Conservation (phyloP, 768 basidiomycete genomes). For the Dentipellis fragilis region DNA sequence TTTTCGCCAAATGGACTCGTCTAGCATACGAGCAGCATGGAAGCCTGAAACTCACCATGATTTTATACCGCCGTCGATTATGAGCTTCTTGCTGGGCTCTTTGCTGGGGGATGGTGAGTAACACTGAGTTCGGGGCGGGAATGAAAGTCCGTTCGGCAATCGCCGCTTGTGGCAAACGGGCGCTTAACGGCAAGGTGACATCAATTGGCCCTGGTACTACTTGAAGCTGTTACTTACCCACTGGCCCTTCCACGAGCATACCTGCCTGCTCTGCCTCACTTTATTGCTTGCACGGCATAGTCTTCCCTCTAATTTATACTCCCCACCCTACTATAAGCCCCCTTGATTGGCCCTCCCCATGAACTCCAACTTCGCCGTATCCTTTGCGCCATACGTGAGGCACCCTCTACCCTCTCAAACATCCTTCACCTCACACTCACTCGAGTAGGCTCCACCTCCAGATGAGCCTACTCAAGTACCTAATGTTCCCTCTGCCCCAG, state of each 20-base stretch:
- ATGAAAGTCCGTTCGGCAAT: constrained; percentile 31
- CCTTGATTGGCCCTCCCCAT: constrained; percentile 11
- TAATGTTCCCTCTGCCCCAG: constrained; percentile 12
- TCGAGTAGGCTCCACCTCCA: constrained; percentile 42
- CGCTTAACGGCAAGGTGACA: neutral
- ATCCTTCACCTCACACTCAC: constrained; percentile 2
- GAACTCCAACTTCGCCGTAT: constrained; percentile 34
- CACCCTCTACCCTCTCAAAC: neutral
- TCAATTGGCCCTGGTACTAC: constrained; percentile 3
- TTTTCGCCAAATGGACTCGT: neutral
- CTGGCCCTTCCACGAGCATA: too few relatives aligned
- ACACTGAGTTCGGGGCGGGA: constrained; percentile 6
- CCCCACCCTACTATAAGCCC: too few relatives aligned
- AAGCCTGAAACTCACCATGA: constrained; percentile 16
- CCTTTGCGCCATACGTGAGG: constrained; percentile 56
- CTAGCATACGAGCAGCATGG: neutral
- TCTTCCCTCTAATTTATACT: neutral
- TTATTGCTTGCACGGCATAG: neutral
- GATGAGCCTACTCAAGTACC: constrained; percentile 33
- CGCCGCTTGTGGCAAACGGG: constrained; percentile 23
- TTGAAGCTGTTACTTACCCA: too few relatives aligned
- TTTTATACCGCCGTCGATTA: constrained; percentile 11
- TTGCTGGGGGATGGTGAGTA: constrained; percentile 5
- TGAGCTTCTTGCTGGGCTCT: constrained; percentile 17
- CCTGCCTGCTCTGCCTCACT: neutral